Evolutionary conservation across 306 rosid species (phyloP).

Genomic region (Lathyrus oleraceus): DNA sequence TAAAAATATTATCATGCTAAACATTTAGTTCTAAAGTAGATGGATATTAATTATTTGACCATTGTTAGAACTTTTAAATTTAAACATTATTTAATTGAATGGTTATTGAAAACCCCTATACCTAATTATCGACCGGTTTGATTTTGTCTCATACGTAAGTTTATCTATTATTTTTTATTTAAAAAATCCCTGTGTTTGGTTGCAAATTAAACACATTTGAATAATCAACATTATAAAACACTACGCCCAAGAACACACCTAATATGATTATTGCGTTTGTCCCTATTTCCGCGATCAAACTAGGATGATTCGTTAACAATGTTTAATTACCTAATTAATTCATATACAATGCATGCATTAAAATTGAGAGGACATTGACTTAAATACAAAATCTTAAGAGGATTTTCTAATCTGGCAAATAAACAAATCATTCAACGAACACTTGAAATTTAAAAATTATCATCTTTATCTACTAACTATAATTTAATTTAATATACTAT

Average conservation of each 20-base stretch:
- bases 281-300: not conserved
- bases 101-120: too few relatives aligned
- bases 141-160: too few relatives aligned
- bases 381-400: not conserved
- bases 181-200: too few relatives aligned
- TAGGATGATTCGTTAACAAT: not conserved
- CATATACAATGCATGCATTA: not conserved
- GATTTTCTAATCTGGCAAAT: constrained; percentile 16
- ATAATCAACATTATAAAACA: too few relatives aligned
- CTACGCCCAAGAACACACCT: not conserved
- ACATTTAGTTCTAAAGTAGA: too few relatives aligned
- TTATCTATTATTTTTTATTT: too few relatives aligned
- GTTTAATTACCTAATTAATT: not conserved
- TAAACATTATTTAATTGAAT: too few relatives aligned
- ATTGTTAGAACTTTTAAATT: too few relatives aligned
- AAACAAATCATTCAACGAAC: not conserved
- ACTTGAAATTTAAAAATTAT: constrained; percentile 1
- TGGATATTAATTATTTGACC: too few relatives aligned
- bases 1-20: too few relatives aligned
- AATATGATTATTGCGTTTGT: not conserved
- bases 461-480: not conserved
- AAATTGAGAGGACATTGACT: constrained; percentile 8
- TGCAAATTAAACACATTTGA: too few relatives aligned
- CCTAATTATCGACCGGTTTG: too few relatives aligned
- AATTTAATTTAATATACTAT: not conserved